Percentiles rank a stretch among this genome's conserved stretches.
Evolutionary conservation across 805 yeast species (phyloP).

Genomic region (Wickerhamiella kurtzmanii): DNA sequence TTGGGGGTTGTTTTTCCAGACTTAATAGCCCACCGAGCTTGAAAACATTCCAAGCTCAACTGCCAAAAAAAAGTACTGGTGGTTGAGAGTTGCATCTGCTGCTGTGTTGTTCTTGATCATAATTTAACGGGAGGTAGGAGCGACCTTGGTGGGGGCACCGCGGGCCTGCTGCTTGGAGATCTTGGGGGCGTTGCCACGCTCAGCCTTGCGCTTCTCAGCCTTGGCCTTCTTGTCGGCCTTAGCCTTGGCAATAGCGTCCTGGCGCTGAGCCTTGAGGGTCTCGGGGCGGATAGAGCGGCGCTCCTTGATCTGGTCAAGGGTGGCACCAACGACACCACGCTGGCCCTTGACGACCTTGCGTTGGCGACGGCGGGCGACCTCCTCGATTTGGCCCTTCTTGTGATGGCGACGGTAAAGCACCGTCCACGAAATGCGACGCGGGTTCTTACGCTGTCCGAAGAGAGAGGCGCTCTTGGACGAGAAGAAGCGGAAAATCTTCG

Average conservation of each 20-base stretch:
- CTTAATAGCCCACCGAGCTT: too few species aligned
- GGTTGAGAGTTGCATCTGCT: neutral
- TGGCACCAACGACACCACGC: slow-evolving; percentile 99
- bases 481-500: slow-evolving; percentile 99
- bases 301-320: slow-evolving; percentile 95
- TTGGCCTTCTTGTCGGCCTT: slow-evolving; percentile 56
- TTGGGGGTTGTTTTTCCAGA: neutral
- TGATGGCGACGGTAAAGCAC: slow-evolving; percentile 99
- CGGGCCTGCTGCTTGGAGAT: slow-evolving; percentile 92
- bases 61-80: too few species aligned
- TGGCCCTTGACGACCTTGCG: slow-evolving; percentile 97
- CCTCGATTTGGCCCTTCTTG: slow-evolving; percentile 99
- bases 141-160: slow-evolving; percentile 97
- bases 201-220: slow-evolving; percentile 87
- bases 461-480: slow-evolving; percentile 94
- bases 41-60: too few species aligned
- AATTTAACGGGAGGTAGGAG: slow-evolving; percentile 87
- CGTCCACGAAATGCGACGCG: slow-evolving; percentile 99
- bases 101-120: neutral
- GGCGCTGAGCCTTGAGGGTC: slow-evolving; percentile 96
- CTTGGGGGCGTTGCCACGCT: slow-evolving; percentile 32
- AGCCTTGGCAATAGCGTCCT: slow-evolving; percentile 54
- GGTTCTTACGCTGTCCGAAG: slow-evolving; percentile 99
- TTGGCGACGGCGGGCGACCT: slow-evolving; percentile 89
- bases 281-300: slow-evolving; percentile 94